phyloP scores from a whole-genome alignment of 2,329 filamentous ascomycete genomes.

The Ceratocystiopsis brevicomis region DNA sequence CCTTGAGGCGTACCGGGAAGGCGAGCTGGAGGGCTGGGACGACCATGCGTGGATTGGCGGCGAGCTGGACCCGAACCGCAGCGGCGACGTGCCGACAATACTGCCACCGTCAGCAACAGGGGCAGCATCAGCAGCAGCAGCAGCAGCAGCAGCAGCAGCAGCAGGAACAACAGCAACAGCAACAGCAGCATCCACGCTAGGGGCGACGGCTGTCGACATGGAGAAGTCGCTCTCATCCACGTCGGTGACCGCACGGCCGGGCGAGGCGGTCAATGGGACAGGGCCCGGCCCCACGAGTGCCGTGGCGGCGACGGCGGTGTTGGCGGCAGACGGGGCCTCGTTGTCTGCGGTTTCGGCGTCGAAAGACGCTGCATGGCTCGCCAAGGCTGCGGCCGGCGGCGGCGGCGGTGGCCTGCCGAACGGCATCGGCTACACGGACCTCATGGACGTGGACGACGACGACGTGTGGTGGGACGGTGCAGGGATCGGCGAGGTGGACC shows the following conservation, averaged over 20 bases:
- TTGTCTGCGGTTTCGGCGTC: no score
- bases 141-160: not conserved
- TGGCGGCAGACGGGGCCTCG: not conserved
- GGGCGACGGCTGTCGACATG: no score
- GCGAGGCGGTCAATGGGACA: not conserved
- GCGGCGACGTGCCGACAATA: not conserved
- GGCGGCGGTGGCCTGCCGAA: slow-evolving; percentile 21
- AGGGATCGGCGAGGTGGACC: slow-evolving; percentile 28
- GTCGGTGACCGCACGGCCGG: not conserved
- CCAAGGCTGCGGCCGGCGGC: not conserved
- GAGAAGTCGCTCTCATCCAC: no score
- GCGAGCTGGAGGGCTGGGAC: slow-evolving; percentile 50
- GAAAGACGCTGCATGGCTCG: no score
- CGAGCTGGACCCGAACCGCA: slow-evolving; percentile 6
- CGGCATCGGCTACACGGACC: slow-evolving; percentile 26
- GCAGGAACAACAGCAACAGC: no score
- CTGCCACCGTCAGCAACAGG: not conserved
- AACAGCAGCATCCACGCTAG: no score
- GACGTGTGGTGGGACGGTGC: slow-evolving; percentile 43
- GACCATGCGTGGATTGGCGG: slow-evolving; percentile 37
- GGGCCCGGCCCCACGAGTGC: not conserved
- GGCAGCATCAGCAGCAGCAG: not conserved
- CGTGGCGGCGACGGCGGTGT: not conserved
- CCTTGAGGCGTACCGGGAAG: slow-evolving; percentile 52
- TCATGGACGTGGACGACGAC: slow-evolving; percentile 43